These are phyloP conservation scores for Obba rivulosa DNA, from an alignment of 768 basidiomycete species.

Conservation along the genomic window DNA sequence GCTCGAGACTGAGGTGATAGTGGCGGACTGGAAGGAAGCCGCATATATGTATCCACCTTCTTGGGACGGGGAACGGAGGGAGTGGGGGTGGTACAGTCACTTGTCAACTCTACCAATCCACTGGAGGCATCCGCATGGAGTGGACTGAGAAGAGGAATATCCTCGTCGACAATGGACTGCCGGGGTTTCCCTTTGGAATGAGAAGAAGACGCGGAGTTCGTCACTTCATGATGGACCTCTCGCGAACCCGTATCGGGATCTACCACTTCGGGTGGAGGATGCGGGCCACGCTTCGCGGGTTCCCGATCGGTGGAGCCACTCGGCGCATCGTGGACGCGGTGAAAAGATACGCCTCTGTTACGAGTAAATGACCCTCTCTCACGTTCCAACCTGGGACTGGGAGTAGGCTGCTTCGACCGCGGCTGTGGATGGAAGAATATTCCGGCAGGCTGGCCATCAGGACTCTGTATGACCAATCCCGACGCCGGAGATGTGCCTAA, in stretches of 20 bases:
- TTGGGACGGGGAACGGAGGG: not conserved
- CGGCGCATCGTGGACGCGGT: slow-evolving; percentile 3
- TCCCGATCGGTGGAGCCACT: not conserved
- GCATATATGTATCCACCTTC: too few relatives aligned
- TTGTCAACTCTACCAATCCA: not conserved
- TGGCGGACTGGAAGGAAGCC: slow-evolving; percentile 3
- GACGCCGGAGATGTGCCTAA: slow-evolving; percentile 75
- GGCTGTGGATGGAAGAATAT: slow-evolving; percentile 87
- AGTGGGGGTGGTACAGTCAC: too few relatives aligned
- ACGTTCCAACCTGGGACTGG: slow-evolving; percentile 18
- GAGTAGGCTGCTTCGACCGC: slow-evolving; percentile 11
- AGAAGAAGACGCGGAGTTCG: too few relatives aligned
- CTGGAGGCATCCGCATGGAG: not conserved
- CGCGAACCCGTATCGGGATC: too few relatives aligned
- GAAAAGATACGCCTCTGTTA: slow-evolving; percentile 6
- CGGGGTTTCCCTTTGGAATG: slow-evolving; percentile 11
- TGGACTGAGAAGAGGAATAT: not conserved
- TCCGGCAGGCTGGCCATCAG: slow-evolving; percentile 90
- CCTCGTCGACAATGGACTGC: slow-evolving; percentile 6
- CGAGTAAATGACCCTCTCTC: not conserved
- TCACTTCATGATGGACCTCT: not conserved
- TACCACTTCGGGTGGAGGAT: not conserved
- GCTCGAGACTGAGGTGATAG: slow-evolving; percentile 21
- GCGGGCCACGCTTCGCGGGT: slow-evolving; percentile 7
- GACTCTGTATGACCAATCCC: slow-evolving; percentile 86